These are phyloP conservation scores for Maudiozyma serrabonitensis DNA, from an alignment of 805 yeast species.

Conservation along the genomic window DNA sequence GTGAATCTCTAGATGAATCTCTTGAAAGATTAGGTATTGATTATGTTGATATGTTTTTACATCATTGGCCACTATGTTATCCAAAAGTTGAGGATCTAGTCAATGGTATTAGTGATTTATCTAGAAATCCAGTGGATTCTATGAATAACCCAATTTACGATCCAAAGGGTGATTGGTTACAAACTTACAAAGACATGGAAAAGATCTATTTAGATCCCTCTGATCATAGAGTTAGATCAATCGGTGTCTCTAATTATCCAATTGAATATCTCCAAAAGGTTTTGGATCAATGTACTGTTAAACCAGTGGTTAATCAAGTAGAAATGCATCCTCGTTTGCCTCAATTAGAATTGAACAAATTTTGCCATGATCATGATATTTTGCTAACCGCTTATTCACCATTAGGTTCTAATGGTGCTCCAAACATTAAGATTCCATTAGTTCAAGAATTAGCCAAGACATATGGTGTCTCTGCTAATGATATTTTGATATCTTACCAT, in stretches of 20 bases:
- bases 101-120: conserved; percentile 12
- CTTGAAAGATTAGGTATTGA: conserved; percentile 54
- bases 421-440: conserved; percentile 43
- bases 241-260: conserved; percentile 52
- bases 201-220: conserved; percentile 20
- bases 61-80: conserved; percentile 67
- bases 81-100: conserved; percentile 20
- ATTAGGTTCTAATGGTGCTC: conserved; percentile 57
- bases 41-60: conserved; percentile 65
- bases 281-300: conserved; percentile 35
- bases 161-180: conserved; percentile 33
- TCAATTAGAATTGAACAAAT: conserved; percentile 47
- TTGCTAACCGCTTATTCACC: conserved; percentile 51
- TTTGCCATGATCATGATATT: conserved; percentile 43
- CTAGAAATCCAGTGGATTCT: conserved; percentile 22
- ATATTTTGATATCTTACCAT: conserved; percentile 54
- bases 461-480: conserved; percentile 43
- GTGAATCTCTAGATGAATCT: conserved; percentile 45
- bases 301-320: conserved; percentile 48
- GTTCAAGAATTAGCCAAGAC: conserved; percentile 47
- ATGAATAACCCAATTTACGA: conserved; percentile 30
- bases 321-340: conserved; percentile 72
- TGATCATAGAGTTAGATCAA: conserved; percentile 40
- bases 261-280: conserved; percentile 32
- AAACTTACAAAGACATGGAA: conserved; percentile 48